A percentile compares a stretch with the other conserved stretches of the same genome.
These are phyloP conservation scores for Trametes hirsuta DNA, from an alignment of 1,284 basidiomycete species.

Conservation along the genomic window DNA sequence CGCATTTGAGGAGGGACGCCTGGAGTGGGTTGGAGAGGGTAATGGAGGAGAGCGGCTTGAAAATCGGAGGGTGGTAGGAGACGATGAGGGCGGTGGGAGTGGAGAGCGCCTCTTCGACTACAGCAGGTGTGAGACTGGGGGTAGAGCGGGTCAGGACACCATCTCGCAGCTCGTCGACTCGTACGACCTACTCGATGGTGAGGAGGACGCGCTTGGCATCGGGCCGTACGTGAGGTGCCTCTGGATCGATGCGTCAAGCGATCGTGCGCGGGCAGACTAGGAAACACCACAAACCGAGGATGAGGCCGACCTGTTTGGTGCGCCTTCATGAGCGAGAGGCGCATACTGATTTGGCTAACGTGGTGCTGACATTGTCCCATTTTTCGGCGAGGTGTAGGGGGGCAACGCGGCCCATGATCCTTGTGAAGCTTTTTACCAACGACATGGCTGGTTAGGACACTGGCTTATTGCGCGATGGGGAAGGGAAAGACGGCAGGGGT, in stretches of 20 bases:
- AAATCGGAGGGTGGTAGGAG: constrained; percentile 91
- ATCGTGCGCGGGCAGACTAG: neutral
- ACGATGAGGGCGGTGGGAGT: constrained; percentile 71
- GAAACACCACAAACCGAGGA: constrained; percentile 62
- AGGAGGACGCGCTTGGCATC: constrained; percentile 71
- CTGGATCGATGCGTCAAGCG: constrained; percentile 42
- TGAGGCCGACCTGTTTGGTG: constrained; percentile 70
- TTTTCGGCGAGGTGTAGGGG: constrained; percentile 83
- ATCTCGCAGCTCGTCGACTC: neutral
- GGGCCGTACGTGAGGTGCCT: constrained; percentile 68
- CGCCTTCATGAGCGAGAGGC: constrained; percentile 16
- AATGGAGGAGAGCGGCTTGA: constrained; percentile 78
- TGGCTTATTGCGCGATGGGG: too few relatives aligned
- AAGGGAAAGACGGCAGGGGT: neutral
- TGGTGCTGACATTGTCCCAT: constrained; percentile 85
- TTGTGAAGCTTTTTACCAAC: constrained; percentile 55
- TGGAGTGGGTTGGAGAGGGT: constrained; percentile 84
- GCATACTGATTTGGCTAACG: constrained; percentile 9
- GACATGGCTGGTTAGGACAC: constrained; percentile 30
- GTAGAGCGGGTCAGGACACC: neutral
- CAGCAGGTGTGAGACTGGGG: constrained; percentile 74
- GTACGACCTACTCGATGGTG: constrained; percentile 81
- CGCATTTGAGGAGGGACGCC: constrained; percentile 76
- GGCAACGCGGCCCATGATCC: constrained; percentile 79
- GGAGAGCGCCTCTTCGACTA: constrained; percentile 75